Conservation (phyloP, 257 asterid genomes). For the Ajuga chamaepitys region DNA sequence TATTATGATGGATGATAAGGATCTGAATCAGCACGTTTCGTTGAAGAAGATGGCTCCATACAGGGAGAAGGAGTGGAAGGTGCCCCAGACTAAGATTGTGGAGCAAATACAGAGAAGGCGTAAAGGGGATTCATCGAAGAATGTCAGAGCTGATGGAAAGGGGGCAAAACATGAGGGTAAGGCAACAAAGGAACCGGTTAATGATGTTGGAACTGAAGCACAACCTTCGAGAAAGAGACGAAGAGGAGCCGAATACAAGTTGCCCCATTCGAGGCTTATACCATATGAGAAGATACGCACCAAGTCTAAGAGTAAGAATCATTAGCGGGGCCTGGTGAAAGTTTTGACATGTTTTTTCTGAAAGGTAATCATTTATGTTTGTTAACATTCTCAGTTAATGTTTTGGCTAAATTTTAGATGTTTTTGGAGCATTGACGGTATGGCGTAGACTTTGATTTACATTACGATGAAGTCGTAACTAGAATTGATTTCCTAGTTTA, state of each 20-base stretch:
- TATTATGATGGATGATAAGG: constrained; percentile 53
- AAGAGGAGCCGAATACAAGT: constrained; percentile 46
- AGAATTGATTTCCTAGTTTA: too few relatives aligned
- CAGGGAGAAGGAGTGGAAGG: constrained; percentile 81
- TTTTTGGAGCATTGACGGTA: too few relatives aligned
- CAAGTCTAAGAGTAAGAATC: constrained; percentile 50
- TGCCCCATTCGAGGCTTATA: constrained; percentile 35
- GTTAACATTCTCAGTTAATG: not conserved
- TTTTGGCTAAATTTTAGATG: not conserved
- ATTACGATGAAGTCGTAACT: too few relatives aligned
- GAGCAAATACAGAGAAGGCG: constrained; percentile 32
- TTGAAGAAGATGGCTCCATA: constrained; percentile 77
- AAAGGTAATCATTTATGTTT: not conserved
- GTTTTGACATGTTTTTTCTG: not conserved
- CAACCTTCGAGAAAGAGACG: too few relatives aligned
- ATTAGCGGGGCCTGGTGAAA: constrained; percentile 7
- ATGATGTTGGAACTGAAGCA: constrained; percentile 19
- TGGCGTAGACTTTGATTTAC: too few relatives aligned
- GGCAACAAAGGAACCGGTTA: constrained; percentile 18
- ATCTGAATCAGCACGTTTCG: constrained; percentile 70
- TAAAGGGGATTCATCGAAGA: constrained; percentile 13
- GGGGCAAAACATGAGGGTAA: constrained; percentile 5
- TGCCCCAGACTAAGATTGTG: constrained; percentile 42
- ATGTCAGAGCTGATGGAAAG: constrained; percentile 16
- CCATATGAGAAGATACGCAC: constrained; percentile 52